Evolutionary conservation across 352 stramenopile genomes (phyloP), one percentile per base, ranked within the genome.

Genomic region (Pythium aristosporum): DNA sequence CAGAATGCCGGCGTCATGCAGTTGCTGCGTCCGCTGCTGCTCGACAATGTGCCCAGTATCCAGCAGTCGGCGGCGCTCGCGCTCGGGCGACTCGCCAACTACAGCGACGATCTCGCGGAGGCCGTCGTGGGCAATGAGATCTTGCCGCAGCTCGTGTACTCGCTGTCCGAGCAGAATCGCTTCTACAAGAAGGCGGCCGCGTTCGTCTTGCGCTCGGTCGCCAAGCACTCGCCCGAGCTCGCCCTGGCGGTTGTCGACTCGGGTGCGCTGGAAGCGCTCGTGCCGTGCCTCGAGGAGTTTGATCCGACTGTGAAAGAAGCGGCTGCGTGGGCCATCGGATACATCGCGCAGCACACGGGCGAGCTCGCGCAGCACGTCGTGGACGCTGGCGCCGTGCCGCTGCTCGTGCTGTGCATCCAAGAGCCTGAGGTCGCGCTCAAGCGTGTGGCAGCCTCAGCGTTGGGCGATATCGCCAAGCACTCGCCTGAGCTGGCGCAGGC

Each of bases 171-270:
- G 67, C 90, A 98, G 69, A 98, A 98, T 67, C 79, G 94, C 43
- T 98, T 98, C 64, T 98, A 98, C 77, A 98, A 98, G 74, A 98
- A 98, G 67, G 91, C 94, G 0, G 94, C 94, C 3, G 93, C 93
- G 5, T 98, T 98, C 63, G 94, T 98, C 21, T 71, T 98, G 47
- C 86, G 94, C 3, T 87, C 94, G 16, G 94, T 98, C 30, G 94
- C 94, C 32, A 98, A 98, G 71, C 94, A 98, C 69, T 98, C 91
- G 13, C 92, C 92, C 8, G 93, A 98, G 51, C 78, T 98, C 18
- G 94, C 94, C 15, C 93, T 98, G 69, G 94, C 93, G 6, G 94
- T 98, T 0, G 92, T 98, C 11, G 94, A 98, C 65, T 96, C 87
- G 0, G 92, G 84, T 30, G 94, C 94, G 8, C 75, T 98, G 15